Evolutionary conservation across 495 filamentous ascomycete genomes (phyloP).

Genomic region (Xylaria scruposa): DNA sequence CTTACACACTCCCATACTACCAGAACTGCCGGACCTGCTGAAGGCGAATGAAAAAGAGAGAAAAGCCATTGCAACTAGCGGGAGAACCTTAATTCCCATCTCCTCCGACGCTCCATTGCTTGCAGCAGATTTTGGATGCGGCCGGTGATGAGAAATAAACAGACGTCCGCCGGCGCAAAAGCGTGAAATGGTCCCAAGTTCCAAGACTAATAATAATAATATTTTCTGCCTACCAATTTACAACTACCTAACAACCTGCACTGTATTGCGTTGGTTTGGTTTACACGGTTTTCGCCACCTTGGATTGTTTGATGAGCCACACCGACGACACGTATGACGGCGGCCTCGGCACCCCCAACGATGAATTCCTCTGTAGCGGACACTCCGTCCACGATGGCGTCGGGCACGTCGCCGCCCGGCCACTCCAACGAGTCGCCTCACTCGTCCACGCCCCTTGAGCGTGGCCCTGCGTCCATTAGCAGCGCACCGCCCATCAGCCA

Average conservation of each 20-base stretch:
- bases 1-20: background rate
- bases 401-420: slow-evolving; percentile 4
- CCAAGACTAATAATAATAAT: slow-evolving; percentile 13
- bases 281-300: background rate
- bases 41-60: background rate
- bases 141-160: slow-evolving; percentile 10
- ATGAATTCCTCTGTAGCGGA: slow-evolving; percentile 14
- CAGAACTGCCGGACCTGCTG: background rate
- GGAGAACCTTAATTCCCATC: background rate
- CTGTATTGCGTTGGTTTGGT: background rate
- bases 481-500: slow-evolving; percentile 6
- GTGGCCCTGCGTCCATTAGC: background rate
- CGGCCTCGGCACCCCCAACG: slow-evolving; percentile 10
- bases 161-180: slow-evolving; percentile 1
- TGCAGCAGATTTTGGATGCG: background rate
- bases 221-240: background rate
- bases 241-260: background rate
- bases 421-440: slow-evolving; percentile 21
- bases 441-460: slow-evolving; percentile 10
- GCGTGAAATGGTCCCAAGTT: slow-evolving; percentile 17
- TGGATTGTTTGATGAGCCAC: slow-evolving; percentile 6
- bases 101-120: background rate
- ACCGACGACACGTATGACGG: background rate
- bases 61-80: background rate
- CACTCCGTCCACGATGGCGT: slow-evolving; percentile 23